Conservation (phyloP, 1,139 yeast species). For the Kodamaea ohmeri region DNA sequence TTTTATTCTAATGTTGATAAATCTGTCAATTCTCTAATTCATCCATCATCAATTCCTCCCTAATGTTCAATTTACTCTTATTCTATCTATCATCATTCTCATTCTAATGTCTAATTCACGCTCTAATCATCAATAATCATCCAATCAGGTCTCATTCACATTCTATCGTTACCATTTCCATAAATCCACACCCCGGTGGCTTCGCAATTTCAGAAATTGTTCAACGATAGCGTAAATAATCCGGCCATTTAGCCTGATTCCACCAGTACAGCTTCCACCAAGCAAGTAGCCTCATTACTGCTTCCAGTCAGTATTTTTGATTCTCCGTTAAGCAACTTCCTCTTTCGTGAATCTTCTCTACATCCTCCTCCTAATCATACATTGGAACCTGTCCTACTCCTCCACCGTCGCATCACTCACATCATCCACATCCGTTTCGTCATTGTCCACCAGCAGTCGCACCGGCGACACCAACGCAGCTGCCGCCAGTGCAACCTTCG, state of each 20-base stretch:
- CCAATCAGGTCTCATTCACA: no score
- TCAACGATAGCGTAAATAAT: no score
- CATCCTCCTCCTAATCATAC: background rate
- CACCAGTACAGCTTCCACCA: no score
- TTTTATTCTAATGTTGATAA: background rate
- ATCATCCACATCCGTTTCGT: slow-evolving; percentile 18
- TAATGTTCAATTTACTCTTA: background rate
- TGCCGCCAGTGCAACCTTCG: slow-evolving; percentile 7
- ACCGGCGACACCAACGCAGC: slow-evolving; percentile 9
- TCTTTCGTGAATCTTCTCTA: background rate
- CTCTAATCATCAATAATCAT: no score
- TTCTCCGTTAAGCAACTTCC: no score
- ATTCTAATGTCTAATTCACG: no score
- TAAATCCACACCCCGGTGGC: no score
- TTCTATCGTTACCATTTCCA: no score
- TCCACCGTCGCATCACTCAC: slow-evolving; percentile 13
- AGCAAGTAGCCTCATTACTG: no score
- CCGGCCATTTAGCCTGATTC: no score
- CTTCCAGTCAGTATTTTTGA: no score
- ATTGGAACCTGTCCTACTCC: slow-evolving; percentile 6
- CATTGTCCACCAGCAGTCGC: slow-evolving; percentile 22
- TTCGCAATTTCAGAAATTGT: no score
- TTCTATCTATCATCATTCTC: background rate
- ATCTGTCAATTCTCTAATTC: background rate
- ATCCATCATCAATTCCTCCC: background rate